Evolutionary conservation across 495 filamentous ascomycete genomes (phyloP).

Genomic region (Trichoderma virens): DNA sequence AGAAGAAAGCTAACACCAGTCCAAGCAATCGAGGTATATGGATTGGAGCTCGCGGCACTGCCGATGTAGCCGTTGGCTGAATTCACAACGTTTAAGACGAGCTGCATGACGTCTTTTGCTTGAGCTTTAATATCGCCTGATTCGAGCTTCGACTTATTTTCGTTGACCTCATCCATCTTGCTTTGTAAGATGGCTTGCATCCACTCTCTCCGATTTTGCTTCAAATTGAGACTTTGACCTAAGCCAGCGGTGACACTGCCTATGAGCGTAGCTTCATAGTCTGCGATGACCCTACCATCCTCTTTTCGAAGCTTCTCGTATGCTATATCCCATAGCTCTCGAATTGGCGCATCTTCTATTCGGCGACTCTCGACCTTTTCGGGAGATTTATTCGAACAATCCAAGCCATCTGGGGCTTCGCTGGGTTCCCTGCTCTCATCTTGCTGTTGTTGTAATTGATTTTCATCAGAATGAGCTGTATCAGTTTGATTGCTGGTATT

Average conservation of each 20-base stretch:
- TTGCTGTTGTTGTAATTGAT: no score
- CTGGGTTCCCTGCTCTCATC: no score
- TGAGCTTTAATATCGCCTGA: not conserved
- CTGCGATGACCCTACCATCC: not conserved
- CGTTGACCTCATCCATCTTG: not conserved
- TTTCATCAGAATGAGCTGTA: no score
- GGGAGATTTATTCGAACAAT: no score
- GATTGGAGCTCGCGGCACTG: not conserved
- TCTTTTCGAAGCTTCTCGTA: not conserved
- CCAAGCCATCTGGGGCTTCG: no score
- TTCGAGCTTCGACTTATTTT: not conserved
- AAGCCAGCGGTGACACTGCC: not conserved
- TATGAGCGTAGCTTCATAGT: not conserved
- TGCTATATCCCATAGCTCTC: not conserved
- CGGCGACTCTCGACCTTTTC: no score
- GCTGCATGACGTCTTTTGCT: not conserved
- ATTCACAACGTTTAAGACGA: not conserved
- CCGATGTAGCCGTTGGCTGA: not conserved
- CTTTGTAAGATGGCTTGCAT: not conserved
- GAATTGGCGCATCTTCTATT: not conserved
- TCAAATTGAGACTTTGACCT: not conserved
- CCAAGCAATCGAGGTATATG: not conserved
- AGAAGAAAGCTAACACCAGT: not conserved
- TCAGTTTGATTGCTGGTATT: no score
- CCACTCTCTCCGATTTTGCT: not conserved